A percentile compares a stretch with the other conserved stretches of the same genome.
Evolutionary conservation across 1,284 basidiomycete genomes (phyloP).

Genomic region (Ustanciosporium gigantosporum): DNA sequence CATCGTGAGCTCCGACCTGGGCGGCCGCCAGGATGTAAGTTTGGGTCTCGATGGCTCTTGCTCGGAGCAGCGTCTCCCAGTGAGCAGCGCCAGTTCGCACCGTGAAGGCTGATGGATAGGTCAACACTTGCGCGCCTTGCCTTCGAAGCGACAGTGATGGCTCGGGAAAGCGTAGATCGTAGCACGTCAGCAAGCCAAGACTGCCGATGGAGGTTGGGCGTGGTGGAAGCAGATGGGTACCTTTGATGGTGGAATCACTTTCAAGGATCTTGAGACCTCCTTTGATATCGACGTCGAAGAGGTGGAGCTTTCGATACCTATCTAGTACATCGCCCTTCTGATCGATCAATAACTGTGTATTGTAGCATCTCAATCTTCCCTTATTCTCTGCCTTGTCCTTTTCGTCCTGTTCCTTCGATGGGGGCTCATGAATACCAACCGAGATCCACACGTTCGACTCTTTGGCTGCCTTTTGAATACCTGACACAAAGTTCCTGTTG

Average conservation of each 20-base stretch:
- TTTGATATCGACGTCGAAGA: conserved; percentile 65
- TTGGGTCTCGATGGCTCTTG: conserved; percentile 63
- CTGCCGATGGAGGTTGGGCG: conserved; percentile 61
- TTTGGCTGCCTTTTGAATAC: conserved; percentile 61
- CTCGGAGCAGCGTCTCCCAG: conserved; percentile 58
- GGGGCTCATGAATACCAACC: conserved; percentile 64
- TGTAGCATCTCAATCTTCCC: conserved; percentile 62
- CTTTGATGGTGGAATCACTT: conserved; percentile 61
- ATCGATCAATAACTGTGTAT: conserved; percentile 64
- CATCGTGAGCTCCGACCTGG: conserved; percentile 59
- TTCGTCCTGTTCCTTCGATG: conserved; percentile 39
- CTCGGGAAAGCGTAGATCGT: conserved; percentile 66
- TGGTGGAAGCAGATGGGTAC: conserved; percentile 58
- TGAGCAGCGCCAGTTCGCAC: conserved; percentile 62
- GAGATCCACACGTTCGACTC: conserved; percentile 62
- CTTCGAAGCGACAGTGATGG: conserved; percentile 62
- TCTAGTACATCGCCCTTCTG: conserved; percentile 60
- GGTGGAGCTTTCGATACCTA: conserved; percentile 64
- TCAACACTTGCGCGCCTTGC: conserved; percentile 64
- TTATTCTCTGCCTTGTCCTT: conserved; percentile 17
- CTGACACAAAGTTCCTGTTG: conserved; percentile 54
- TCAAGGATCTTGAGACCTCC: conserved; percentile 57
- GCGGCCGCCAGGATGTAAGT: conserved; percentile 61
- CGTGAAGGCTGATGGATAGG: conserved; percentile 66
- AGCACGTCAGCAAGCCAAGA: conserved; percentile 64